Percentiles rank a stretch among this genome's conserved stretches.
These are phyloP conservation scores for Urtica urens DNA, from an alignment of 306 rosid genomes.

Conservation along the genomic window DNA sequence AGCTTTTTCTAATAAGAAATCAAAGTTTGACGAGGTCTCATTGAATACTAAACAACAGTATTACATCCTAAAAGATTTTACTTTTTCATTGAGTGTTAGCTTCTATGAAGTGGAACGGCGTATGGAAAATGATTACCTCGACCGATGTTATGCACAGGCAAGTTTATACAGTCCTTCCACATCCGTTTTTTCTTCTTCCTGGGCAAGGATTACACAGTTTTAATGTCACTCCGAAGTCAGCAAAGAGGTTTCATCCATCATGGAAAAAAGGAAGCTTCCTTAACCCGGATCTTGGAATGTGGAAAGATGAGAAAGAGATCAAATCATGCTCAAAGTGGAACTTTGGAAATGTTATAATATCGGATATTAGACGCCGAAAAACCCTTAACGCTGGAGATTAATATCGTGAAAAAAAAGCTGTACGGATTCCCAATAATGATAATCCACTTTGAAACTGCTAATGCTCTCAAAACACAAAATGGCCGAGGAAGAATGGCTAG, in stretches of 20 bases:
- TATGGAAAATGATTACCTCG: conserved; percentile 35
- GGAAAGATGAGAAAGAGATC: conserved; percentile 16
- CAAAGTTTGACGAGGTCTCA: conserved; percentile 30
- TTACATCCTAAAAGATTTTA: conserved; percentile 31
- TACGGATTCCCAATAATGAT: conserved; percentile 29
- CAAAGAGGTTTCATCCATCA: conserved; percentile 15
- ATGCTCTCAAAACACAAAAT: conserved; percentile 45
- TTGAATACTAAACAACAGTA: conserved; percentile 26
- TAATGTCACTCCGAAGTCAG: conserved; percentile 16
- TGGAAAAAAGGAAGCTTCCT: conserved; percentile 12
- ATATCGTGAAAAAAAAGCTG: conserved; percentile 23
- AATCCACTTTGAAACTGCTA: conserved; percentile 28
- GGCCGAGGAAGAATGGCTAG: conserved; percentile 37
- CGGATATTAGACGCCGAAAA: no score
- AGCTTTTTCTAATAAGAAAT: conserved; percentile 23
- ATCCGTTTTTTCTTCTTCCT: conserved; percentile 8
- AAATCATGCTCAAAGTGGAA: conserved; percentile 26
- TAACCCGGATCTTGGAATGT: conserved; percentile 22
- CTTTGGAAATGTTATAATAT: conserved; percentile 13
- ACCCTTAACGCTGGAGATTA: conserved; percentile 29
- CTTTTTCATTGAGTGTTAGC: conserved; percentile 32
- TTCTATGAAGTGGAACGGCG: conserved; percentile 35
- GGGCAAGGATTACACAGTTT: conserved; percentile 12
- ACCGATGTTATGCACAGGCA: conserved; percentile 23
- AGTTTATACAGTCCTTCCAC: conserved; percentile 27